Conservation (phyloP, 202 grass and related monocot species). For the Panicum hallii region DNA sequence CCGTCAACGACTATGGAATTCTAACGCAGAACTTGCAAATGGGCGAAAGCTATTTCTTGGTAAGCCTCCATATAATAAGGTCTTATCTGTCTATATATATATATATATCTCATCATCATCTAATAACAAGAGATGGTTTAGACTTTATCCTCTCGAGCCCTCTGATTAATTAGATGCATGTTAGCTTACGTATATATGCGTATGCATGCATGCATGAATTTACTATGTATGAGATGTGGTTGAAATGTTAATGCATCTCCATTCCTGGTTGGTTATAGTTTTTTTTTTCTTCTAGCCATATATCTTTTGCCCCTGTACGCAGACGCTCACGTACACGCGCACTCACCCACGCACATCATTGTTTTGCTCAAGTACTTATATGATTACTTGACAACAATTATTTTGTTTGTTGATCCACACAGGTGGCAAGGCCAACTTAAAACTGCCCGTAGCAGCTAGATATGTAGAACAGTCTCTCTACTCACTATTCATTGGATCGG, state of each 20-base stretch:
- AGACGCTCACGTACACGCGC: too few relatives aligned
- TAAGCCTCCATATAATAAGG: constrained; percentile 50
- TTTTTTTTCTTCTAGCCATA: neutral
- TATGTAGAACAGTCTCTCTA: constrained; percentile 13
- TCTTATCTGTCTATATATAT: neutral
- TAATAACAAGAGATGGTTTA: neutral
- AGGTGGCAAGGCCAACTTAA: constrained; percentile 58
- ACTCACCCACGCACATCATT: neutral
- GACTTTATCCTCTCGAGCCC: neutral
- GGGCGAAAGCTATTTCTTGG: constrained; percentile 95
- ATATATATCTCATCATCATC: neutral
- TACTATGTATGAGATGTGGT: neutral
- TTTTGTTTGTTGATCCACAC: constrained; percentile 20
- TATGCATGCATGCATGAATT: neutral
- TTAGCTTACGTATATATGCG: neutral
- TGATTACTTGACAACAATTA: constrained; percentile 20
- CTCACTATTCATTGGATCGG: constrained; percentile 38
- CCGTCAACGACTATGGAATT: constrained; percentile 80
- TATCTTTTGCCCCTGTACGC: neutral
- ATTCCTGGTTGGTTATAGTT: neutral
- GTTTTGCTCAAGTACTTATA: neutral
- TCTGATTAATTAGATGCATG: neutral
- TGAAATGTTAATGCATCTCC: neutral
- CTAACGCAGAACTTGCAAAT: constrained; percentile 90
- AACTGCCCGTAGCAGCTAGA: neutral